Conservation (phyloP, 78 protist species). For the Corallochytrium limacisporum region DNA sequence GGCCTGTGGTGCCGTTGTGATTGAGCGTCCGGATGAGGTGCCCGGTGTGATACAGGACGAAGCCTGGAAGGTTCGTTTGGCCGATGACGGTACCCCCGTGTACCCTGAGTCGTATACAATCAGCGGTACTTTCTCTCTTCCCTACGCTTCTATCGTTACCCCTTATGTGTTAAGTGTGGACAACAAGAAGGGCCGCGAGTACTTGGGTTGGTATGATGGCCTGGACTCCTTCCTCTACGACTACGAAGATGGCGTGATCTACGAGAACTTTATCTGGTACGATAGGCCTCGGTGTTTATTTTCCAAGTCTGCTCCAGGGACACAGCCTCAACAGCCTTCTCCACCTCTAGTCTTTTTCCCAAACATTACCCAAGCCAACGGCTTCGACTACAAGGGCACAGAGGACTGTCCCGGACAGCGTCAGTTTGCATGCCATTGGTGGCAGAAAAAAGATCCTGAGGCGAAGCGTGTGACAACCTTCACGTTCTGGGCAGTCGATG, state of each 20-base stretch:
- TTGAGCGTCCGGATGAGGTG: too few species aligned
- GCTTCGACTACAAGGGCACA: neutral
- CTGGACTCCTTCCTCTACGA: neutral
- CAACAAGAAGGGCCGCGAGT: too few species aligned
- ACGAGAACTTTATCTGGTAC: neutral
- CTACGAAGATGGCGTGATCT: neutral
- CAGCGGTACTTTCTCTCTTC: neutral
- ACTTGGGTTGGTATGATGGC: too few species aligned
- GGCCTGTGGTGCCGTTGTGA: too few species aligned
- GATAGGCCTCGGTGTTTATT: neutral
- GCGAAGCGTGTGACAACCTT: neutral
- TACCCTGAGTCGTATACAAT: neutral
- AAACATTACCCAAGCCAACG: neutral
- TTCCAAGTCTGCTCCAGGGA: neutral
- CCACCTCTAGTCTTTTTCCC: neutral
- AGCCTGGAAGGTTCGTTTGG: too few species aligned
- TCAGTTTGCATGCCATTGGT: neutral
- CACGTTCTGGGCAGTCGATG: neutral
- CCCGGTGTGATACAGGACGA: too few species aligned
- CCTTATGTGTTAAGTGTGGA: too few species aligned
- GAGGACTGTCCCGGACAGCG: neutral
- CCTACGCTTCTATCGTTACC: neutral
- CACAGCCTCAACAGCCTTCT: neutral
- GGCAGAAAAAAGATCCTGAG: neutral
- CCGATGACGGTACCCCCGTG: too few species aligned